phyloP scores from a whole-genome alignment of 805 yeast genomes.

The Wickerhamiella nectarea region DNA sequence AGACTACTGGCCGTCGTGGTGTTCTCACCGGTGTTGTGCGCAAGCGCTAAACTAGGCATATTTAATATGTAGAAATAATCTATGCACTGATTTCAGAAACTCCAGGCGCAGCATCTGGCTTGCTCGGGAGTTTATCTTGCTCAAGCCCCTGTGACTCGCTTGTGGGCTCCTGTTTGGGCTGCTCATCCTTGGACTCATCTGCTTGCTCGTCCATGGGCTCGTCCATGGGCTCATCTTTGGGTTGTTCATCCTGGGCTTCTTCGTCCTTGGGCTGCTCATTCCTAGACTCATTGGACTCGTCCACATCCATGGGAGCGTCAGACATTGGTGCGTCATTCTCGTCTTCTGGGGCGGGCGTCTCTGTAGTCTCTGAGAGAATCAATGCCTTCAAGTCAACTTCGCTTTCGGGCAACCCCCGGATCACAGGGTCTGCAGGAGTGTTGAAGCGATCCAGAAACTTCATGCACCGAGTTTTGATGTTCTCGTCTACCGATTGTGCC shows the following conservation, averaged over 20 bases:
- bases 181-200: background rate
- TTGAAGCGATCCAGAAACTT: slow-evolving; percentile 13
- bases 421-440: slow-evolving; percentile 17
- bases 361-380: background rate
- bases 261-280: background rate
- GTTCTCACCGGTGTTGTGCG: slow-evolving; percentile 32
- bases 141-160: no score
- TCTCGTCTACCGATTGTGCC: background rate
- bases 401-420: slow-evolving; percentile 20
- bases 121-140: no score
- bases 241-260: no score
- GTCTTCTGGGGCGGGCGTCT: background rate
- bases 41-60: slow-evolving; percentile 22
- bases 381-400: slow-evolving; percentile 9
- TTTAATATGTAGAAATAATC: slow-evolving; percentile 9
- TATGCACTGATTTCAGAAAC: background rate
- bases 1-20: slow-evolving; percentile 98
- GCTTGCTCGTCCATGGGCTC: background rate
- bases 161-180: background rate
- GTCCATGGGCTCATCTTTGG: background rate
- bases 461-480: slow-evolving; percentile 6
- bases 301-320: no score
- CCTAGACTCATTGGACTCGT: background rate
- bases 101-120: no score
- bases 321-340: no score